A percentile compares a stretch with the other conserved stretches of the same genome.
Evolutionary conservation across 495 filamentous ascomycete genomes (phyloP).

Genomic region (Oleoguttula mirabilis): DNA sequence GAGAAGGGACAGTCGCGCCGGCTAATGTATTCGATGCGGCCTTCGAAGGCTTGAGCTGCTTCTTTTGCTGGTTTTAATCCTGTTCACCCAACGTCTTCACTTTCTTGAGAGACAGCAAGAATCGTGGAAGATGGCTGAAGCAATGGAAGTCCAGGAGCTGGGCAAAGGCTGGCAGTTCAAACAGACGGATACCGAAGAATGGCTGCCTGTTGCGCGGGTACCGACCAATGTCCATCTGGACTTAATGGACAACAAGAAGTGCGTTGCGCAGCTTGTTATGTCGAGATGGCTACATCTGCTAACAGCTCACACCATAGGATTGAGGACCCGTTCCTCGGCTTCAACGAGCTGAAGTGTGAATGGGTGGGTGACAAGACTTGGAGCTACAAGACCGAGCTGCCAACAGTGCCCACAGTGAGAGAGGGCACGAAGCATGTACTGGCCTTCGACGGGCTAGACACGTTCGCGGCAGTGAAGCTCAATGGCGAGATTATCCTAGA

Average conservation of each 20-base stretch:
- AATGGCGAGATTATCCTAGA: conserved; percentile 27
- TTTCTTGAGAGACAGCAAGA: too few species aligned
- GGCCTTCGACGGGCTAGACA: conserved; percentile 31
- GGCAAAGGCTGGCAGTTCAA: conserved; percentile 25
- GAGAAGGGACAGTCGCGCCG: too few species aligned
- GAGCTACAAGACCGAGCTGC: conserved; percentile 27
- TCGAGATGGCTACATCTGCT: conserved; percentile 1
- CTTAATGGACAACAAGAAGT: conserved; percentile 26
- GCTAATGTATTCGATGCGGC: too few species aligned
- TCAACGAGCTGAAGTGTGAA: conserved; percentile 28
- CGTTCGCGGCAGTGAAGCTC: conserved; percentile 30
- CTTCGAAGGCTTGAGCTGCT: too few species aligned
- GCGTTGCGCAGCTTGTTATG: conserved; percentile 5
- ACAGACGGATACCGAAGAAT: conserved; percentile 25
- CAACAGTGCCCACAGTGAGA: conserved; percentile 4
- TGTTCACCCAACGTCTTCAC: too few species aligned
- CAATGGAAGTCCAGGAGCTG: conserved; percentile 4
- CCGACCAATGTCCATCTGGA: conserved; percentile 30
- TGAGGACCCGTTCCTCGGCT: conserved; percentile 29
- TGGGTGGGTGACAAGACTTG: conserved; percentile 30
- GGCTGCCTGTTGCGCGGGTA: conserved; percentile 24
- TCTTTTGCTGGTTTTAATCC: too few species aligned
- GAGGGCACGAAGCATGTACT: conserved; percentile 21
- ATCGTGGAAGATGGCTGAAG: neutral
- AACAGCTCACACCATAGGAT: conserved; percentile 18